Base-by-base conservation (phyloP, 2,329 filamentous ascomycete genomes). In the Drechslerella dactyloides region DNA sequence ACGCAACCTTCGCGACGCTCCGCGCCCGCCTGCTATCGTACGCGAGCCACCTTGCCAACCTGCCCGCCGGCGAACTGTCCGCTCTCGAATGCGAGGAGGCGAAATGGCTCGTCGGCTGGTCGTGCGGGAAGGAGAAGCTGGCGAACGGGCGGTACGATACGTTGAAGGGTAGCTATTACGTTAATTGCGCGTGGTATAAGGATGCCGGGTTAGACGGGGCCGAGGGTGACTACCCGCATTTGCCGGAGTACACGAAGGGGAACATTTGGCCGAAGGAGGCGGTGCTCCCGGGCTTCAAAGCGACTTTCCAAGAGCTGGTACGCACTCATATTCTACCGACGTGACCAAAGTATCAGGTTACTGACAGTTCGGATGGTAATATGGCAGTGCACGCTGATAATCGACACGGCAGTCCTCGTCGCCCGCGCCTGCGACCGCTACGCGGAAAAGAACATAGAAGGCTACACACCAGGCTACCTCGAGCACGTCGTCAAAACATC, bases 401-500 rank as follows among this genome's bases (percentile, higher is more conserved):
- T 97, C 75, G 91, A 97, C 77, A 90, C 89, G 0, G 94, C 91
- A 0, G 90, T 89, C 2, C 83, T 97, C 7, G 94, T 99, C 4
- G 94, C 94, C 0, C 83, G 87, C n/a, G 91, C 90, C 2, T 97
- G 93, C 80, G 93, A 97, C 81, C 85, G 84, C 62, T 97, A 91
- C 80, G 94, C 93, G 1, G 84, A 87, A 78, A 83, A 85, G 64
- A 90, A 96, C 74, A 90, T 97, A 48, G 81, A 86, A 0, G 89
- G 83, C 1, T 97, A 97, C 78, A 86, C 86, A 53, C 78, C 81
- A 2, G 90, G 89, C 0, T 97, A 96, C 77, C 83, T 99, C 2
- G 91, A 97, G 81, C 86, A 87, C 60, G 90, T 97, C 4, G 93
- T 99, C 53, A 86, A 87, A 79, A 89, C 87, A 0, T 96, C 91